Base-by-base conservation (phyloP, 345 rosid species). In the Citrus reticulata region DNA sequence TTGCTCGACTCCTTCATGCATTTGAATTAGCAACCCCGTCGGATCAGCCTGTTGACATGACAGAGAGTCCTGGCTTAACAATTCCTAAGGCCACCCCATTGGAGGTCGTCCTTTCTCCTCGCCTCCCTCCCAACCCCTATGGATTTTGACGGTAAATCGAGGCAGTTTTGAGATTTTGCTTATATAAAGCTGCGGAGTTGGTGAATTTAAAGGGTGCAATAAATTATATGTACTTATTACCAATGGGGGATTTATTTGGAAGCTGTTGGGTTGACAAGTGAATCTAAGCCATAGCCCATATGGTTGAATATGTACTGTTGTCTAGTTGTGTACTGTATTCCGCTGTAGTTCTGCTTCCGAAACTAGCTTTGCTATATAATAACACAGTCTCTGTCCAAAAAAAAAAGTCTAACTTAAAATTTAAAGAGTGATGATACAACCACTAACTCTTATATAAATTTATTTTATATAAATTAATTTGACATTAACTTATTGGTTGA, bases 71-170 rank as follows among this genome's bases (percentile, higher is more conserved):
- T 8, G 88, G 86, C 6, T 29, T 87, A 40, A 84, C 85, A 60
- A 71, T 81, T 40, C 89, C 90, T 6, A 87, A 77, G 77, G 90
- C 88, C 66, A 86, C 87, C 3, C 88, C 90, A 20, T 81, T 89
- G 7, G 86, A 82, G 65, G 87, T 85, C 63, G 37, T 83, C 4
- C 76, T 89, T 51, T 76, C 81, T 17, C 90, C 92, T 17, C 85
- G 90, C 71, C 82, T 85, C 25, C 40, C 81, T n/a, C 63, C 69
- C 60, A 37, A 32, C 9, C 76, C 68, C 46, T 81, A 81, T 19
- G 77, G 27, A 9, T 68, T 34, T 49, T n/a, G 70, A 27, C 24
- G 0, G 54, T 60, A 54, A 17, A 27, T 13, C 42, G 24, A n/a
- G 17, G 35, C 24, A 16, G 57, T 17, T 14, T 58, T 6, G 22